phyloP scores from a whole-genome alignment of 2,329 filamentous ascomycete genomes.

The Xylaria sp. region DNA sequence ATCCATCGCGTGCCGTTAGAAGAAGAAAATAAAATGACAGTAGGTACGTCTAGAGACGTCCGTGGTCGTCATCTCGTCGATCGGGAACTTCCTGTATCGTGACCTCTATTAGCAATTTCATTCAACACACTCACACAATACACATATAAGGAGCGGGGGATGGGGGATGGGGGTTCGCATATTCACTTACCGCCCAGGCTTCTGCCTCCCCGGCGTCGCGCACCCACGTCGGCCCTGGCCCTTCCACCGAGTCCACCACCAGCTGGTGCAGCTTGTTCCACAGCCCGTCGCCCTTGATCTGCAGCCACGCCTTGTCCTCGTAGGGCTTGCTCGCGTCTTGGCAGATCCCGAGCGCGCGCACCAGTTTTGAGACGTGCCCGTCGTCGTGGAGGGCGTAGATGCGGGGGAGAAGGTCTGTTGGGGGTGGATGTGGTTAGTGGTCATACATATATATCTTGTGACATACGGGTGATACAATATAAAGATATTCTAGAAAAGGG shows the following conservation, averaged over 20 bases:
- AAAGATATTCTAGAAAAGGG: background rate
- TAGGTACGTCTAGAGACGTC: background rate
- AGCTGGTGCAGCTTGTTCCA: conserved; percentile 72
- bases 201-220: conserved; percentile 70
- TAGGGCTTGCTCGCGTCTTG: conserved; percentile 62
- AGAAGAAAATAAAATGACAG: background rate
- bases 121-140: background rate
- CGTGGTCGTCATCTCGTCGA: background rate
- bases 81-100: conserved; percentile 24
- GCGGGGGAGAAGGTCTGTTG: conserved; percentile 56
- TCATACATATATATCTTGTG: background rate
- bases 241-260: conserved; percentile 70
- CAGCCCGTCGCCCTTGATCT: conserved; percentile 63
- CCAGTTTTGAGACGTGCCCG: conserved; percentile 82
- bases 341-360: conserved; percentile 74
- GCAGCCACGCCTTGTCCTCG: conserved; percentile 58
- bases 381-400: conserved; percentile 71
- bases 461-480: background rate
- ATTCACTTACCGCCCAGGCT: conserved; percentile 65
- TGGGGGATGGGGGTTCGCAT: background rate
- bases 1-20: no score
- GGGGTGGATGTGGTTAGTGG: background rate
- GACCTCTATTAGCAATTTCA: background rate
- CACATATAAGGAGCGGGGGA: background rate
- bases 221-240: conserved; percentile 65